These are phyloP conservation scores for Furcasterigmium furcatum DNA, from an alignment of 2,329 filamentous ascomycete species.

Conservation along the genomic window DNA sequence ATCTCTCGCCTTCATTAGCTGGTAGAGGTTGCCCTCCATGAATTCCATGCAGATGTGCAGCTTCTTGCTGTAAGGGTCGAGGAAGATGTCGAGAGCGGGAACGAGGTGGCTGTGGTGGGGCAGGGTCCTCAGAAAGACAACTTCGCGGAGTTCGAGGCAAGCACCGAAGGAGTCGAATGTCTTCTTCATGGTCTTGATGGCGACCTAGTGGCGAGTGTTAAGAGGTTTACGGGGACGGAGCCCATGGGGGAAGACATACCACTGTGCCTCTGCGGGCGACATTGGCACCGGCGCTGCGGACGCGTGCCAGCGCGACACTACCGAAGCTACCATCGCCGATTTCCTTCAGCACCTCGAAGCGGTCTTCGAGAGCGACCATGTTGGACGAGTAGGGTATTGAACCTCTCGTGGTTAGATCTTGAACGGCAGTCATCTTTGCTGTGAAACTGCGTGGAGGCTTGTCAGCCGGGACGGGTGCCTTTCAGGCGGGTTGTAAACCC, in stretches of 20 bases:
- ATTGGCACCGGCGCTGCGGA: constrained; percentile 83
- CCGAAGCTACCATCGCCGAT: constrained; percentile 99
- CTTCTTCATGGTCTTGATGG: constrained; percentile 99
- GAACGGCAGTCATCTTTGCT: constrained; percentile 65
- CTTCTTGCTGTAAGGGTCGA: constrained; percentile 93
- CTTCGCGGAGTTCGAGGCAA: constrained; percentile 91
- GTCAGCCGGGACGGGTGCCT: constrained; percentile 11
- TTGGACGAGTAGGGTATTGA: constrained; percentile 51
- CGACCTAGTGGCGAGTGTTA: constrained; percentile 59
- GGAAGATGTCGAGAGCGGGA: constrained; percentile 96
- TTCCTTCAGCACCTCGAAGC: constrained; percentile 96
- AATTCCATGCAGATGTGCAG: constrained; percentile 99
- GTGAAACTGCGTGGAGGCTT: constrained; percentile 6
- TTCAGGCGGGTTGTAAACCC: constrained; percentile 14
- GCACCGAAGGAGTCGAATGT: constrained; percentile 89
- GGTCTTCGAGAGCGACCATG: constrained; percentile 74
- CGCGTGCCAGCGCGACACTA: constrained; percentile 87
- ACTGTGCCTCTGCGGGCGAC: constrained; percentile 88
- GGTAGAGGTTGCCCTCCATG: constrained; percentile 99
- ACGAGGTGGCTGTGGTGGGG: constrained; percentile 88
- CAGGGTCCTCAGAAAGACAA: constrained; percentile 90
- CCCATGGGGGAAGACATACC: constrained; percentile 53
- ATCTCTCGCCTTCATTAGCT: constrained; percentile 97
- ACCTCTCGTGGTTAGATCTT: constrained; percentile 69
- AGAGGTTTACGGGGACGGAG: not conserved